Conservation (phyloP, 441 rosid genomes). For the Eutrema salsugineum region DNA sequence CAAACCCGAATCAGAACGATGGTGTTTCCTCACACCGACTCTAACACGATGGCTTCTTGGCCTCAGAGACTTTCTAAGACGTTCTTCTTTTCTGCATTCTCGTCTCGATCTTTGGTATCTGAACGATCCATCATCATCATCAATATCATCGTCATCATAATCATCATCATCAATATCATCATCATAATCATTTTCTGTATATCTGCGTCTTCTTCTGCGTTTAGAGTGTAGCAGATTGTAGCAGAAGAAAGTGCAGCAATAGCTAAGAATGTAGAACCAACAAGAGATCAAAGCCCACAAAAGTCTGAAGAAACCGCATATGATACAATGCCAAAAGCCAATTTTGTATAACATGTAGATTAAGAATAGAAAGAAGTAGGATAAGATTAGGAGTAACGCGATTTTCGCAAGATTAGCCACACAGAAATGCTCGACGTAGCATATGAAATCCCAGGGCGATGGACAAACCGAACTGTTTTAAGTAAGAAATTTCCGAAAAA, state of each 20-base stretch:
- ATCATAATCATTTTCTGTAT: slow-evolving; percentile 14
- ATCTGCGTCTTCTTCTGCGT: slow-evolving; percentile 19
- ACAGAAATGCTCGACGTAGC: slow-evolving; percentile 52
- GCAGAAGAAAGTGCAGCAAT: slow-evolving; percentile 37
- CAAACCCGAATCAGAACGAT: slow-evolving; percentile 14
- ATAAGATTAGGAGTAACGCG: slow-evolving; percentile 31
- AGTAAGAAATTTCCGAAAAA: background rate
- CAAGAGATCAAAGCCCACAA: slow-evolving; percentile 35
- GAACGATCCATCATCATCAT: slow-evolving; percentile 3
- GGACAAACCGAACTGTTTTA: slow-evolving; percentile 38
- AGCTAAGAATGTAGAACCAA: slow-evolving; percentile 38
- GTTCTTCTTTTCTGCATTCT: slow-evolving; percentile 30
- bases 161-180: slow-evolving; percentile 6
- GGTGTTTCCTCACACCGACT: slow-evolving; percentile 35
- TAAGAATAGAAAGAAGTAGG: slow-evolving; percentile 43
- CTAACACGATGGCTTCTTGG: slow-evolving; percentile 41
- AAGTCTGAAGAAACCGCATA: slow-evolving; percentile 39
- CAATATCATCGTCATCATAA: slow-evolving; percentile 6
- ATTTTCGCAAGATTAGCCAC: slow-evolving; percentile 48
- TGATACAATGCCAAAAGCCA: slow-evolving; percentile 42
- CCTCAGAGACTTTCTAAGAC: slow-evolving; percentile 40
- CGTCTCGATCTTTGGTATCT: slow-evolving; percentile 17
- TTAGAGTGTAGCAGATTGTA: slow-evolving; percentile 21
- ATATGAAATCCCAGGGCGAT: slow-evolving; percentile 49
- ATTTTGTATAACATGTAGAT: slow-evolving; percentile 42